Percentiles rank a stretch among this genome's conserved stretches.
phyloP scores from a whole-genome alignment of 1,284 basidiomycete species.

The Puccinia novopanici region DNA sequence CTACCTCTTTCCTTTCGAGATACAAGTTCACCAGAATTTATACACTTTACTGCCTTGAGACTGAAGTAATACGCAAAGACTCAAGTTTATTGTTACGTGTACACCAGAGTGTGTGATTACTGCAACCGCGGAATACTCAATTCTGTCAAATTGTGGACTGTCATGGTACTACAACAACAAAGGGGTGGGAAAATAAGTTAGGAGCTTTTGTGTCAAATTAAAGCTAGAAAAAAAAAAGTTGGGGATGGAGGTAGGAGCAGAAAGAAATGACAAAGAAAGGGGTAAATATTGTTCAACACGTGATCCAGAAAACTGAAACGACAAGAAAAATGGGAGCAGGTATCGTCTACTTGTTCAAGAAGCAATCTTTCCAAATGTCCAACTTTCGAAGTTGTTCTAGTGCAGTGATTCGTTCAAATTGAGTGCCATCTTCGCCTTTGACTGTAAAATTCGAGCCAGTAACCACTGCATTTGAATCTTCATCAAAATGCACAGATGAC shows the following conservation, averaged over 20 bases:
- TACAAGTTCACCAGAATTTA: no score
- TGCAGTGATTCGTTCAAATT: constrained; percentile 18
- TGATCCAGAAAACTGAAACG: background rate
- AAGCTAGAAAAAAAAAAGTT: no score
- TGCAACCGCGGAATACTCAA: no score
- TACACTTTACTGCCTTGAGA: no score
- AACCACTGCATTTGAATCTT: constrained; percentile 39
- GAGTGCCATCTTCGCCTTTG: background rate
- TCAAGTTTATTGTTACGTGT: no score
- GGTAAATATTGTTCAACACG: background rate
- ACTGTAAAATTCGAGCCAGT: background rate
- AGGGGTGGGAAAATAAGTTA: background rate
- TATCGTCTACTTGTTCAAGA: constrained; percentile 12
- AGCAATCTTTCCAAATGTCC: constrained; percentile 41
- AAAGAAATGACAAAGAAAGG: no score
- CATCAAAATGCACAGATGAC: constrained; percentile 55
- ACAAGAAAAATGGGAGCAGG: background rate
- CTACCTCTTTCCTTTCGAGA: background rate
- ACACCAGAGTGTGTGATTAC: no score
- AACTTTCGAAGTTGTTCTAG: constrained; percentile 42
- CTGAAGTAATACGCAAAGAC: no score
- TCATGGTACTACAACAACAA: background rate
- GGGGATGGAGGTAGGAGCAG: no score
- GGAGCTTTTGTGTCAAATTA: no score
- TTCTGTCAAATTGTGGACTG: no score